Base-by-base conservation (phyloP, 176 grass and related monocot genomes). In the Oryza longistaminata region DNA sequence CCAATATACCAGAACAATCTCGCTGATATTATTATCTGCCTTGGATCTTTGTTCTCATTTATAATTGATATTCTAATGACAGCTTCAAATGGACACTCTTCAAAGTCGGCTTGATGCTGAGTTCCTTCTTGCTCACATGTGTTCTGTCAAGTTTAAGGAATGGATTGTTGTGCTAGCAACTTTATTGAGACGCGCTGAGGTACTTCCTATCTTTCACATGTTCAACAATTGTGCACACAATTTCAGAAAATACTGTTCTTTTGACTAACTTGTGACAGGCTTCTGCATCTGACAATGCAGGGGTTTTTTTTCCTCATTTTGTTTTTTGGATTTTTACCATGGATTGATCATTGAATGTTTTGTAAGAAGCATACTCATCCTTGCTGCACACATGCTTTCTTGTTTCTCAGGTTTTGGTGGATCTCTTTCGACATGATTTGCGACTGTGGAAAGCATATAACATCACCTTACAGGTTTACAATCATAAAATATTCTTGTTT, bases 121-220 rank as follows among this genome's bases (percentile, higher is more conserved):
- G 68, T 99, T 99, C 75, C 93, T 99, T 82, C 90, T 99, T 69
- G 90, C 96, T 39, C 96, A 99, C 81, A 99, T 99, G 96, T 99
- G 96, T 83, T 99, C 96, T 84, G 96, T 99, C 74, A 98, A 98
- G 68, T 99, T 99, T 87, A 98, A 98, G 88, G 93, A 98, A 77
- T 98, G 96, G 96, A 94, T 98, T 11, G 91, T 96, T 44, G 96
- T 98, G 77, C 86, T 98, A 19, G 96, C 96, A 67, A 98, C 96
- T 83, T 88, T 96, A 75, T 88, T 98, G 88, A 83, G 88, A 50
- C 96, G 91, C 73, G 81, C 90, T 75, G 96, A 98, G 96, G 96
- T 98, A 92, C 69, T 64, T 35, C 22, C 82, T 76, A 11, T 70
- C 11, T 69, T 84, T 67, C 19, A 34, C 39, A 86, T 68, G 34